Conservation (phyloP, 768 basidiomycete genomes). For the Sistotremastrum suecicum region DNA sequence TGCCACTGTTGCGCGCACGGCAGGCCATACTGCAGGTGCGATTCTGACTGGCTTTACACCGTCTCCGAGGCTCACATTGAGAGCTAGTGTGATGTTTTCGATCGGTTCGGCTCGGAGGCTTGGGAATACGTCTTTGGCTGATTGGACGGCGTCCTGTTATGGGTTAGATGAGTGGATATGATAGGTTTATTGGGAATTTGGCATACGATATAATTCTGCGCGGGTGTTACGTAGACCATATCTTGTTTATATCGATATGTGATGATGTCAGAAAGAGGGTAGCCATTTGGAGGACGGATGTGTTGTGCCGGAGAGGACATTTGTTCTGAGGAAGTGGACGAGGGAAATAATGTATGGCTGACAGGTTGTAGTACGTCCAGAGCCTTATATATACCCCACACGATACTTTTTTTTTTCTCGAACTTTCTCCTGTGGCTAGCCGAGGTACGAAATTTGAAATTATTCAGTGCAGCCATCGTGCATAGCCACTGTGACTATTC, state of each 20-base stretch:
- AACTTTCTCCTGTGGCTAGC: too few species aligned
- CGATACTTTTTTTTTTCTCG: too few species aligned
- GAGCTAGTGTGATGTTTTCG: constrained; percentile 30
- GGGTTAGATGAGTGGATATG: background rate
- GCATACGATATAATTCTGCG: constrained; percentile 28
- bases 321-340: too few species aligned
- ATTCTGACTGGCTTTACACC: constrained; percentile 29
- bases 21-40: constrained; percentile 36
- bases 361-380: too few species aligned
- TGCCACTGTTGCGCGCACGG: constrained; percentile 24
- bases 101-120: constrained; percentile 24
- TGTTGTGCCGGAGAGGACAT: constrained; percentile 10
- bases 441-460: too few species aligned
- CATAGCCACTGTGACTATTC: too few species aligned
- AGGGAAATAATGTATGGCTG: too few species aligned
- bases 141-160: constrained; percentile 32
- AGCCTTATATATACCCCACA: too few species aligned
- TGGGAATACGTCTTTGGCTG: constrained; percentile 36
- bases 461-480: too few species aligned
- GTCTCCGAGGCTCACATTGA: constrained; percentile 20
- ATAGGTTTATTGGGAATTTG: background rate
- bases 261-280: constrained; percentile 25
- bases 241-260: constrained; percentile 31
- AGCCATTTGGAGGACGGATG: constrained; percentile 10
- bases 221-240: constrained; percentile 38